These are phyloP conservation scores for Peronospora farinosa DNA, from an alignment of 352 stramenopile genomes.

Conservation along the genomic window DNA sequence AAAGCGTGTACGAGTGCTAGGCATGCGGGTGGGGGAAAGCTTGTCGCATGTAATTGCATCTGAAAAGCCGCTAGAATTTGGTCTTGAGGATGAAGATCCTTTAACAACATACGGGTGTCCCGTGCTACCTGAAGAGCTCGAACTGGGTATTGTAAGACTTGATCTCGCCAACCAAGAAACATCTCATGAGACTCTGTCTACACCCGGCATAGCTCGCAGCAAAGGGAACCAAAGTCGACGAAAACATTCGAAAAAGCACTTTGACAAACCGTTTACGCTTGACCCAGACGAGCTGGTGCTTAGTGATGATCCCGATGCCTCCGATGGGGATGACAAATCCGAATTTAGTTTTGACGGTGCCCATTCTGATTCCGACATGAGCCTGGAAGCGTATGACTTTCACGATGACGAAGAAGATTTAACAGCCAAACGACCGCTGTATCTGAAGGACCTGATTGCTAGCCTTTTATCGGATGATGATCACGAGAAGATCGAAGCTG, in stretches of 20 bases:
- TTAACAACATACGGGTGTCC: slow-evolving; percentile 31
- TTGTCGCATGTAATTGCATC: slow-evolving; percentile 51
- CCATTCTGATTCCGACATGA: slow-evolving; percentile 62
- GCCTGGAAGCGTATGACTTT: slow-evolving; percentile 59
- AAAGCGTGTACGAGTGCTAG: slow-evolving; percentile 44
- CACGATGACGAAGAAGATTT: slow-evolving; percentile 67
- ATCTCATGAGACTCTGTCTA: neutral
- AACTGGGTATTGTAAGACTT: slow-evolving; percentile 14
- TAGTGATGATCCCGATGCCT: slow-evolving; percentile 36
- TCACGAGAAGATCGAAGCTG: slow-evolving; percentile 46
- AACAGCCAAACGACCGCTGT: slow-evolving; percentile 45
- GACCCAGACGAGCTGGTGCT: slow-evolving; percentile 56
- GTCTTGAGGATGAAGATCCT: slow-evolving; percentile 38
- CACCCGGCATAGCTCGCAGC: neutral
- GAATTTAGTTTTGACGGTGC: slow-evolving; percentile 22
- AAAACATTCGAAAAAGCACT: slow-evolving; percentile 12
- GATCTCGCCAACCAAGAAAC: slow-evolving; percentile 8
- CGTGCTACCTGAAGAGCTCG: slow-evolving; percentile 21
- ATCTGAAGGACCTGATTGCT: slow-evolving; percentile 63
- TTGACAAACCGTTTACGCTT: slow-evolving; percentile 27
- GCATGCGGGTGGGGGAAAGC: slow-evolving; percentile 69
- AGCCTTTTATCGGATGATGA: slow-evolving; percentile 52
- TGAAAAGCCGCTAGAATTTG: slow-evolving; percentile 61
- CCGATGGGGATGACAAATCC: slow-evolving; percentile 17
- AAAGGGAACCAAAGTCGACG: slow-evolving; percentile 5